Evolutionary conservation across 345 rosid genomes (phyloP).

Genomic region (Rhodamnia rubescens): DNA sequence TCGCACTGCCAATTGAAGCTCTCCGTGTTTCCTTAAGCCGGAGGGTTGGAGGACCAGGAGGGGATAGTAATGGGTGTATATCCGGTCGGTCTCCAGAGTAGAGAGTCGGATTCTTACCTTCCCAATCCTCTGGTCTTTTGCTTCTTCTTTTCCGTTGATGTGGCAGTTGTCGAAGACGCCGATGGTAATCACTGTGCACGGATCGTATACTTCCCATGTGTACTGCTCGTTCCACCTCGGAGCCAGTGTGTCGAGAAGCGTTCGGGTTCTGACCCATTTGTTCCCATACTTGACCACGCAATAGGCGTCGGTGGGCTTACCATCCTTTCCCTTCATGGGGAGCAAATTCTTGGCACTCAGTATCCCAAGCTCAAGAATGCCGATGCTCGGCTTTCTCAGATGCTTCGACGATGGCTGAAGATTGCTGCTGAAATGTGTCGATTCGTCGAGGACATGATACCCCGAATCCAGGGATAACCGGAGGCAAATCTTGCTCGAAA

Average conservation of each 20-base stretch:
- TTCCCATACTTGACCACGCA: slow-evolving; percentile 95
- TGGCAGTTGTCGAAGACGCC: slow-evolving; percentile 85
- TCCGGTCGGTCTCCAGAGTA: slow-evolving; percentile 70
- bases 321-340: slow-evolving; percentile 86
- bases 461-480: slow-evolving; percentile 66
- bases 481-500: slow-evolving; percentile 72
- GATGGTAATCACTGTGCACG: slow-evolving; percentile 87
- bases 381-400: slow-evolving; percentile 62
- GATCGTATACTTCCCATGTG: slow-evolving; percentile 94
- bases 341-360: slow-evolving; percentile 67
- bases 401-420: slow-evolving; percentile 83
- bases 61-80: slow-evolving; percentile 92
- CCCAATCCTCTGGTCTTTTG: slow-evolving; percentile 69
- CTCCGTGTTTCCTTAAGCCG: slow-evolving; percentile 85
- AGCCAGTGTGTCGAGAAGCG: slow-evolving; percentile 61
- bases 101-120: slow-evolving; percentile 89
- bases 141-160: slow-evolving; percentile 51
- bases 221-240: slow-evolving; percentile 96
- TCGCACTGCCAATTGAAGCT: slow-evolving; percentile 81
- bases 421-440: slow-evolving; percentile 89
- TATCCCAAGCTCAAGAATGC: slow-evolving; percentile 81
- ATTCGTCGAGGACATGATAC: slow-evolving; percentile 95
- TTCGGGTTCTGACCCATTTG: slow-evolving; percentile 95
- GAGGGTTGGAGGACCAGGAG: slow-evolving; percentile 55
- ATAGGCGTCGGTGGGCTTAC: slow-evolving; percentile 73